phyloP scores from a whole-genome alignment of 2,329 filamentous ascomycete species.

The Elsinoe batatas region DNA sequence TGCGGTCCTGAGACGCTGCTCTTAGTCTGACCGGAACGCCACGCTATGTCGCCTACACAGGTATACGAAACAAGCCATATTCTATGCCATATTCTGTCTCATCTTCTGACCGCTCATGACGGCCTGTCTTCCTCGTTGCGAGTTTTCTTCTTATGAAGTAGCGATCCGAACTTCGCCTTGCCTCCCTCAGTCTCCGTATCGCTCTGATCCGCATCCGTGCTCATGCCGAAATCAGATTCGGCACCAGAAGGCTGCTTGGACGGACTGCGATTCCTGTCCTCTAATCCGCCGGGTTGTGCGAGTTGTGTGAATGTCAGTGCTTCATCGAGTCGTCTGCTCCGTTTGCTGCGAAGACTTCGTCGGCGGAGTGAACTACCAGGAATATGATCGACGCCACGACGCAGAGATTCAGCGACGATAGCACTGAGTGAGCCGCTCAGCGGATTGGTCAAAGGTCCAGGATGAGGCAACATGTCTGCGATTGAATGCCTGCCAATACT shows the following conservation, averaged over 20 bases:
- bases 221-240: not conserved
- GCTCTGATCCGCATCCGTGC: conserved; percentile 4
- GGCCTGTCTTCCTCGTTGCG: not conserved
- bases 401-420: conserved; percentile 54
- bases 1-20: too few relatives aligned
- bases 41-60: conserved; percentile 7
- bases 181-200: not conserved
- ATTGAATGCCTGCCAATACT: conserved; percentile 40
- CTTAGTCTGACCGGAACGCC: conserved; percentile 1
- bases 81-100: too few relatives aligned
- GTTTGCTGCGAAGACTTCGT: conserved; percentile 8
- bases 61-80: not conserved
- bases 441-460: conserved; percentile 50
- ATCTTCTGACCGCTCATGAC: not conserved
- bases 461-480: conserved; percentile 44
- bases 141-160: not conserved
- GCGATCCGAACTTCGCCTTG: conserved; percentile 1
- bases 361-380: conserved; percentile 13
- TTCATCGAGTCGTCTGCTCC: conserved; percentile 4
- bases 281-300: not conserved
- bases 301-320: conserved; percentile 5
- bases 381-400: conserved; percentile 40
- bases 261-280: conserved; percentile 1
- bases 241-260: not conserved
- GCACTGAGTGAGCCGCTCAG: conserved; percentile 51